phyloP scores from a whole-genome alignment of 768 basidiomycete genomes.

The Boletus subcaerulescens region DNA sequence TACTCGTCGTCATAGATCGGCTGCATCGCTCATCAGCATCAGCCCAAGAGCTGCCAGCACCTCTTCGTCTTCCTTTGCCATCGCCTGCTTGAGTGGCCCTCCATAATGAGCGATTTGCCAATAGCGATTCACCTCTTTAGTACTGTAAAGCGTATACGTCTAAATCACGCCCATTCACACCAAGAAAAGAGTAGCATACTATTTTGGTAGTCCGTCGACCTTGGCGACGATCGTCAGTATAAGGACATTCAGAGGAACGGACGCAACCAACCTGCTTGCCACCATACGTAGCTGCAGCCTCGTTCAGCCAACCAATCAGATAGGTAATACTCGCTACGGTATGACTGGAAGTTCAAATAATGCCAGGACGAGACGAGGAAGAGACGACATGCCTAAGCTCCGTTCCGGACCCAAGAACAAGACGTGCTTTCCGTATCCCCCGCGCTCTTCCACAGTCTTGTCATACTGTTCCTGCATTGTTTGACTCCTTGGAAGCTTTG shows the following conservation, averaged over 20 bases:
- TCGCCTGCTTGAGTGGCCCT: not conserved
- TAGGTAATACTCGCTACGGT: not conserved
- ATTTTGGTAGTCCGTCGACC: not conserved
- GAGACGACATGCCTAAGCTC: not conserved
- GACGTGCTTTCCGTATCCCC: slow-evolving; percentile 9
- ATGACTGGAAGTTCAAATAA: not conserved
- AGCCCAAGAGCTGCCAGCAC: too few relatives aligned
- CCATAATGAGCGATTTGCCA: not conserved
- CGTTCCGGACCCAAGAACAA: not conserved
- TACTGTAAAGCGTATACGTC: not conserved
- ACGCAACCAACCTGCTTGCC: slow-evolving; percentile 11
- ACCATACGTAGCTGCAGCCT: slow-evolving; percentile 6
- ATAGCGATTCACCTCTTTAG: not conserved
- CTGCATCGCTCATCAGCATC: too few relatives aligned
- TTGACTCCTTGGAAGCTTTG: slow-evolving; percentile 5
- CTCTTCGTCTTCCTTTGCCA: too few relatives aligned
- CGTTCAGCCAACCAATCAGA: slow-evolving; percentile 9
- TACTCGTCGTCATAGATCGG: too few relatives aligned
- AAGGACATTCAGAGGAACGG: not conserved
- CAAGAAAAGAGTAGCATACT: not conserved
- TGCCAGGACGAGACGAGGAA: not conserved
- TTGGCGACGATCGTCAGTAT: not conserved
- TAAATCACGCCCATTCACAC: not conserved
- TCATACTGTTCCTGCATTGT: slow-evolving; percentile 2
- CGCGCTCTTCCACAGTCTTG: slow-evolving; percentile 2